Evolutionary conservation across 192 early-diverging fungal genomes (phyloP).

Genomic region (Chytriomyces confervae): DNA sequence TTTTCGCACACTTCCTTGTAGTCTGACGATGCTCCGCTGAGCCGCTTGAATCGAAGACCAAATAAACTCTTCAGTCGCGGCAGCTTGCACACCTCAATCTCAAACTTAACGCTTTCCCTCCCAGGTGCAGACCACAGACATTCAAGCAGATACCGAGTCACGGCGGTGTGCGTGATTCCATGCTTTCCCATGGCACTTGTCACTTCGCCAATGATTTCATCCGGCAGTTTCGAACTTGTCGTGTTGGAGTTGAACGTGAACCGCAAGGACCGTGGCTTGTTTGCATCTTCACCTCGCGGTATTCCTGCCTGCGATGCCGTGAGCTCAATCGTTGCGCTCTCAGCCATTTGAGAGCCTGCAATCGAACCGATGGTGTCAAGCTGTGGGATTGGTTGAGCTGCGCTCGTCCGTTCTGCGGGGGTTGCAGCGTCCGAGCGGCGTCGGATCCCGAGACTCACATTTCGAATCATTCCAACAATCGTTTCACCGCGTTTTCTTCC

Average conservation of each 20-base stretch:
- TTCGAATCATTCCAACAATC: slow-evolving; percentile 54
- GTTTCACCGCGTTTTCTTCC: too few relatives aligned
- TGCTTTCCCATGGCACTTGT: slow-evolving; percentile 42
- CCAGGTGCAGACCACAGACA: slow-evolving; percentile 39
- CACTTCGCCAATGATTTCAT: slow-evolving; percentile 63
- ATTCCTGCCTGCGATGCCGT: slow-evolving; percentile 42
- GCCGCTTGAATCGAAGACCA: slow-evolving; percentile 85
- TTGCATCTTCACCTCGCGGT: slow-evolving; percentile 43
- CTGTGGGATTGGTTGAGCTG: background rate
- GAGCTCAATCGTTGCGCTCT: slow-evolving; percentile 7
- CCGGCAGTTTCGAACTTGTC: slow-evolving; percentile 62
- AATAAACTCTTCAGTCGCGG: slow-evolving; percentile 80
- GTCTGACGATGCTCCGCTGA: slow-evolving; percentile 77
- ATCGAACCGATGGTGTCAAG: background rate
- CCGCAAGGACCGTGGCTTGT: slow-evolving; percentile 63
- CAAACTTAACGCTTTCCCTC: slow-evolving; percentile 68
- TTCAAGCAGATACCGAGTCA: slow-evolving; percentile 57
- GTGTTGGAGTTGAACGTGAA: slow-evolving; percentile 73
- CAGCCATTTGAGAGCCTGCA: background rate
- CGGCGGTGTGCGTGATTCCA: slow-evolving; percentile 49
- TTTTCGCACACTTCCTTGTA: slow-evolving; percentile 92
- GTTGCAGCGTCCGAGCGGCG: slow-evolving; percentile 5
- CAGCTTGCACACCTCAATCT: slow-evolving; percentile 80
- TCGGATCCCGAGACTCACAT: slow-evolving; percentile 17
- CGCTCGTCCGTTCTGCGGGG: background rate